Base-by-base conservation (phyloP, 306 rosid genomes). In the Lathyrus tuberosus region DNA sequence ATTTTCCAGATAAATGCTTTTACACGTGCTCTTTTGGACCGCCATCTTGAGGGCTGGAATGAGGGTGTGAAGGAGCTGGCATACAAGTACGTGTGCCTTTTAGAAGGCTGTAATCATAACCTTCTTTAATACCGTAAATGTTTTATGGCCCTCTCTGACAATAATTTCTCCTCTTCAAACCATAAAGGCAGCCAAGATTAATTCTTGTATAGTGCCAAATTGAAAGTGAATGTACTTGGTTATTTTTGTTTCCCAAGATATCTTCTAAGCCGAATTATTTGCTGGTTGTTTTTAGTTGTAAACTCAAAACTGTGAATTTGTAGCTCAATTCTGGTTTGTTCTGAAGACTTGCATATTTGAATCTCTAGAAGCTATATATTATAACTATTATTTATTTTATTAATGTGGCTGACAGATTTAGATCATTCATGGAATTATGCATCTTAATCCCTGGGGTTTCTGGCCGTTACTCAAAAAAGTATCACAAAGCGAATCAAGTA, bases 401-500 rank as follows among this genome's bases (percentile, higher is more conserved):
- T 65, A 46, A 62, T 71, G 59, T 82, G 74, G 76, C 26, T 58
- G 69, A 68, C 91, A 93, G 97, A 81, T 96, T 93, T 65, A 86
- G 97, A 82, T 84, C 98, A 22, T 91, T 86, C 76, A 90, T 93
- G 97, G 98, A 90, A 81, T 76, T 93, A 69, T 93, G 97, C 79
- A 93, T 93, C 70, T 85, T 93, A 80, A 76, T 90, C 78, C 91
- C 97, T 5, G 96, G 89, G 77, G 80, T 80, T 73, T 84, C 84
- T 63, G 85, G 94, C 62, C 82, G 82, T 74, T 76, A 80, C 73
- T 77, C 86, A 30, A 88, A 67, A 69, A 85, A 81, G 81, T 76
- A 83, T 72, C 79, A 46, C 58, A 68, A 80, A 38, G 52, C 10
- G 31, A 79, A 79, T 75, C 84, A 76, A 77, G 96, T 89, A 75